Evolutionary conservation across 208 protist genomes (phyloP), one percentile per base, ranked within the genome.

Genomic region (Trypanosoma scelopori): DNA sequence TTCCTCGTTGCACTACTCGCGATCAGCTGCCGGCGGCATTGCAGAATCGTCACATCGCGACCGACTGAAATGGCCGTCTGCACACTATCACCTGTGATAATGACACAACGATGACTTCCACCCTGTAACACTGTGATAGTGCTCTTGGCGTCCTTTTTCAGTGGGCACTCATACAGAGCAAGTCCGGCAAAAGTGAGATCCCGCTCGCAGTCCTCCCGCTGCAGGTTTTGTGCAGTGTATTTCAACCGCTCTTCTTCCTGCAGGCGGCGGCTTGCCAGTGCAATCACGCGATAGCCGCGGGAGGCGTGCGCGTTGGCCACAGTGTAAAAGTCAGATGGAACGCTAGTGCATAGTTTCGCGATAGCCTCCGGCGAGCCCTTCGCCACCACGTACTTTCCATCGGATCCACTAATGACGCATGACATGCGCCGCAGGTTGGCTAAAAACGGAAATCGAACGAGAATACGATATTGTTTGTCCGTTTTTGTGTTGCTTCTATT

Each of bases 71-170:
- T 95, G 22, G 97, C 98, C 2, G 98, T 99, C 32, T 98, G 88
- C 25, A 91, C 82, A 79, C 97, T 98, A 76, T 99, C 98, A 51
- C 98, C 98, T 3, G 98, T 99, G 64, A 99, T 98, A 89, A 99
- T 99, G 45, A 97, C 82, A 43, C 96, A 94, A 46, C 82, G 82
- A 69, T 97, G 92, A 57, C 85, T 89, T 65, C 85, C 82, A 28
- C 74, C 65, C 23, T 87, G 68, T 20, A 99, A 73, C 59, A 89
- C 84, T 50, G 70, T 57, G 55, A 99, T 94, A 16, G 91, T 91
- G 28, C 80, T 63, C 28, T 68, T 67, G 13, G 94, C 87, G 63
- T 98, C 97, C 74, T 87, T 85, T 76, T 98, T 98, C 11, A 98
- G 73, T 43, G 93, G 94, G 74, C 96, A 98, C 28, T 93, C 85